Evolutionary conservation across 257 asterid species (phyloP), one percentile per base, ranked within the genome.

Genomic region (Catharanthus roseus): DNA sequence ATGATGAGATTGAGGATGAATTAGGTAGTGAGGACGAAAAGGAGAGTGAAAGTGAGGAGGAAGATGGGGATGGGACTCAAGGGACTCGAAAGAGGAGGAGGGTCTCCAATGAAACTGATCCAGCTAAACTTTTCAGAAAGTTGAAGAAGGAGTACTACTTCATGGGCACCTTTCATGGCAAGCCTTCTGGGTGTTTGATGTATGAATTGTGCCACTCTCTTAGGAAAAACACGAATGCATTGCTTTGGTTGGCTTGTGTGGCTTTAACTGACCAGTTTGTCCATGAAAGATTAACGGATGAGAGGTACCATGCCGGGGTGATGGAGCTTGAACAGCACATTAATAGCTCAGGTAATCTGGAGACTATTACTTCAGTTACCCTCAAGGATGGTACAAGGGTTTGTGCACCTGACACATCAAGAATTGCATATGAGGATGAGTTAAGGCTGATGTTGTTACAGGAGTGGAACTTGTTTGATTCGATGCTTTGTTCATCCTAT

Each of bases 171-270:
- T 91, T 86, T 71, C 96, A 95, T 64, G 99, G 99, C 80, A 95
- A 95, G 85, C 90, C 99, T 29, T 91, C 98, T 0, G 98, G 99
- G 53, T 95, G 98, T 66, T 87, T 91, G 84, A 95, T 95, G 99
- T 95, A 88, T 62, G 99, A 95, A 75, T 81, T 95, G 49, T 88
- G 92, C 7, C 90, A 88, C 78, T 89, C 83, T 15, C 73, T 90
- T 26, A 80, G 95, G 78, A 90, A 85, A 80, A 89, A 95, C 87
- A 88, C 86, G 3, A 91, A 87, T 57, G 91, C 89, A 78, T 79
- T 90, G 73, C 96, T 95, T 45, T 95, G 99, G 99, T 79, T 95
- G 81, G 97, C 99, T 54, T 91, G 98, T 76, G 96, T 91, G 70
- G 87, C 98, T 76, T 78, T 95, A 70, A 92, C 99, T 24, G 99